phyloP scores from a whole-genome alignment of 345 rosid species.

The Eucalyptus cloeziana region DNA sequence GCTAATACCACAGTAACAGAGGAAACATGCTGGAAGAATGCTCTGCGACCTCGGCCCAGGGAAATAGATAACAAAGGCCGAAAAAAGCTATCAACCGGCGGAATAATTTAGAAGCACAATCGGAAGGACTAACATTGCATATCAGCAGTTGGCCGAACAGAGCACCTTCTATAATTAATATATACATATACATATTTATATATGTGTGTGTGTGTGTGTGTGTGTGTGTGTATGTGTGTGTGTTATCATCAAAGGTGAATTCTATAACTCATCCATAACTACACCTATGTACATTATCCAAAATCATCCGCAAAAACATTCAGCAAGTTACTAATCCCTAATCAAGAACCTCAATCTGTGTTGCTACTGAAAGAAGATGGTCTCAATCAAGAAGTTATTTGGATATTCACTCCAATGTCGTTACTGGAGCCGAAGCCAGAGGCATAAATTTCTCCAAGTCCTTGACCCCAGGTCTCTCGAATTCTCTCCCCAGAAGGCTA shows the following conservation, averaged over 20 bases:
- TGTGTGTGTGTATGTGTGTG: no score
- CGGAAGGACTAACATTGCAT: neutral
- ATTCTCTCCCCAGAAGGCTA: conserved; percentile 29
- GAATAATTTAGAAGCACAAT: neutral
- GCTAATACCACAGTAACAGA: neutral
- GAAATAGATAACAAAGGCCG: neutral
- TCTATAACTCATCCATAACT: neutral
- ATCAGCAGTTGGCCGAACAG: neutral
- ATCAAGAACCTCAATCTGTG: neutral
- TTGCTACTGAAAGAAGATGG: neutral
- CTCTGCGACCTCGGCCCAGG: neutral
- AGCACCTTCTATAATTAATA: neutral
- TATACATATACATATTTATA: no score
- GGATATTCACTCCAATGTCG: neutral
- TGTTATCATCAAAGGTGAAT: neutral
- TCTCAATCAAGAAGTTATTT: neutral
- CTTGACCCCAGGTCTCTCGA: conserved; percentile 33
- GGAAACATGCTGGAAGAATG: neutral
- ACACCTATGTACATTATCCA: neutral
- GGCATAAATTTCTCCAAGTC: conserved; percentile 18
- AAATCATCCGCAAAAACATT: neutral
- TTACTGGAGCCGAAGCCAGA: neutral
- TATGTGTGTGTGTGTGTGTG: no score
- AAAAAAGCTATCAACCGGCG: neutral
- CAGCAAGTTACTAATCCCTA: neutral